These are phyloP conservation scores for Trichoderma endophyticum DNA, from an alignment of 2,329 filamentous ascomycete genomes.

Conservation along the genomic window DNA sequence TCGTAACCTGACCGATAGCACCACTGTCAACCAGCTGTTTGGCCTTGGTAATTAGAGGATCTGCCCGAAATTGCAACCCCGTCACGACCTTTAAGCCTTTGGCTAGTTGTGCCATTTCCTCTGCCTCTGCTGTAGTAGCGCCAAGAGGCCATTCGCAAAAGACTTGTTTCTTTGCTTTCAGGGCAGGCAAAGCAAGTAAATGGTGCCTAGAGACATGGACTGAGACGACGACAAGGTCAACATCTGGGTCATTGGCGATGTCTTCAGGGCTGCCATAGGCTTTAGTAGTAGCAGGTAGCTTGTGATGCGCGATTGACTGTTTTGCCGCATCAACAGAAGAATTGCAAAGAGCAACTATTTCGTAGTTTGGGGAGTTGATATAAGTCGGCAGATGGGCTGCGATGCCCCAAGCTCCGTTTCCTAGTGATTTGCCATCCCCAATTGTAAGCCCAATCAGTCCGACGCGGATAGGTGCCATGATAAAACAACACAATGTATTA, in stretches of 20 bases:
- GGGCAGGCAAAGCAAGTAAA: slow-evolving; percentile 23
- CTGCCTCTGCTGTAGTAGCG: slow-evolving; percentile 35
- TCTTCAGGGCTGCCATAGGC: slow-evolving; percentile 44
- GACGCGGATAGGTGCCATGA: slow-evolving; percentile 24
- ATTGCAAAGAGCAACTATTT: slow-evolving; percentile 49
- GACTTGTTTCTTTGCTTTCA: slow-evolving; percentile 46
- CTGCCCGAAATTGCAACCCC: slow-evolving; percentile 45
- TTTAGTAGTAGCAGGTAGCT: slow-evolving; percentile 37
- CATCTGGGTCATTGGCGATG: slow-evolving; percentile 43
- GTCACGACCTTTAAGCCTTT: slow-evolving; percentile 33
- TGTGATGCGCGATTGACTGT: slow-evolving; percentile 40
- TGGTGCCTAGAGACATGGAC: slow-evolving; percentile 50
- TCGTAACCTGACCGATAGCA: slow-evolving; percentile 10
- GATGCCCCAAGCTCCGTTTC: slow-evolving; percentile 44
- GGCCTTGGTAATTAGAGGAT: slow-evolving; percentile 33
- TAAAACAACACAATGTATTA: neutral
- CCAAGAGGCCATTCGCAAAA: slow-evolving; percentile 55
- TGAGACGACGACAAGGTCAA: slow-evolving; percentile 50
- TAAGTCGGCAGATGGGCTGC: slow-evolving; percentile 48
- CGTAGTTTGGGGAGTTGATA: slow-evolving; percentile 35
- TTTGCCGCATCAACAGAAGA: slow-evolving; percentile 41
- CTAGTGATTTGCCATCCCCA: neutral
- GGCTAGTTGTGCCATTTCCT: slow-evolving; percentile 37
- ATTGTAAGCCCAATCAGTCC: slow-evolving; percentile 23
- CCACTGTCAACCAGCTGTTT: slow-evolving; percentile 18